phyloP scores from a whole-genome alignment of 768 basidiomycete species.

The Trametes sanguinea region DNA sequence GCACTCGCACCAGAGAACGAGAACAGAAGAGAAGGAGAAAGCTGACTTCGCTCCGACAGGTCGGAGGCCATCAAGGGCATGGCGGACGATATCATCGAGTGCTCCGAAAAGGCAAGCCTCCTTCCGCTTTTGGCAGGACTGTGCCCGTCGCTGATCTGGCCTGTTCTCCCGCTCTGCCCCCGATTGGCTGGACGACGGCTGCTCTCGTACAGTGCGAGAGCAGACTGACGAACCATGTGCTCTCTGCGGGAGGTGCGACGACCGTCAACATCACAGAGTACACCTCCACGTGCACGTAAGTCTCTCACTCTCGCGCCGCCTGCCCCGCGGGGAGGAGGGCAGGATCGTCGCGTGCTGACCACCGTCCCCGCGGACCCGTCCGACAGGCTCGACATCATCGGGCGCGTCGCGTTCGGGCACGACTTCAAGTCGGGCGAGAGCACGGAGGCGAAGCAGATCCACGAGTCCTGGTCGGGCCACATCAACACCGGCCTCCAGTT shows the following conservation, averaged over 20 bases:
- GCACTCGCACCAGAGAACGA: too few relatives aligned
- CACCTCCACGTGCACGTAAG: conserved; percentile 27
- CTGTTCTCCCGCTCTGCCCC: not conserved
- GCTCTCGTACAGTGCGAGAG: conserved; percentile 21
- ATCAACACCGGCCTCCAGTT: conserved; percentile 26
- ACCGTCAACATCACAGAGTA: conserved; percentile 29
- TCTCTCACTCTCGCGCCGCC: not conserved
- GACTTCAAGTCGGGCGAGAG: conserved; percentile 39
- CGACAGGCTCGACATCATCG: conserved; percentile 32
- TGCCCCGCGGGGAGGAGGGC: too few relatives aligned
- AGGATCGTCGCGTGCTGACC: not conserved
- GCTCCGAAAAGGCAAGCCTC: conserved; percentile 33
- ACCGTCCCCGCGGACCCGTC: not conserved
- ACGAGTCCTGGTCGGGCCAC: conserved; percentile 30
- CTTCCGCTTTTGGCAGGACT: not conserved
- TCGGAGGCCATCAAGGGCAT: conserved; percentile 38
- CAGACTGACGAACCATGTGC: conserved; percentile 27
- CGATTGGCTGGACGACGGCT: not conserved
- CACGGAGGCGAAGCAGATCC: conserved; percentile 34
- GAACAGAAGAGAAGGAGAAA: not conserved
- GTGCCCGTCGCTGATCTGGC: not conserved
- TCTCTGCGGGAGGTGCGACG: conserved; percentile 23
- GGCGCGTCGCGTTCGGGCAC: conserved; percentile 44
- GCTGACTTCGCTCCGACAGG: conserved; percentile 27
- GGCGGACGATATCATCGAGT: conserved; percentile 37